Conservation (phyloP, 1,284 basidiomycete genomes). For the Pseudozyma tsukubaensis region DNA sequence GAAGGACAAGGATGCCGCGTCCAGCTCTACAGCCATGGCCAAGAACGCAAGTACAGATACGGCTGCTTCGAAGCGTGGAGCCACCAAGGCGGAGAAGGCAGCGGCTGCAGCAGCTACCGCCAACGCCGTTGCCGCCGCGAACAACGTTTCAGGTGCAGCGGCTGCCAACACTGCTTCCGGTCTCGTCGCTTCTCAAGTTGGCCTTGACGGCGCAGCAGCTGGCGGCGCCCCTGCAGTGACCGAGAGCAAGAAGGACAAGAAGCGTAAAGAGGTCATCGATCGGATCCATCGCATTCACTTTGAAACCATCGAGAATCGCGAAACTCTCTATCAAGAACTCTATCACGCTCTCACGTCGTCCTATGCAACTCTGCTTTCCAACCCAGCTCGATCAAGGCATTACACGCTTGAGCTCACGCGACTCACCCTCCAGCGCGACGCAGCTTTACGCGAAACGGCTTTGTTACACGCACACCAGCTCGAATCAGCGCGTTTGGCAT, state of each 20-base stretch:
- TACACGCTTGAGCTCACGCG: conserved; percentile 61
- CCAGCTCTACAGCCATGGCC: conserved; percentile 31
- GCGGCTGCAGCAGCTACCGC: conserved; percentile 30
- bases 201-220: conserved; percentile 7
- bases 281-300: conserved; percentile 65
- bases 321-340: conserved; percentile 62
- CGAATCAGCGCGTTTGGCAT: conserved; percentile 56
- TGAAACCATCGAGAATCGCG: conserved; percentile 65
- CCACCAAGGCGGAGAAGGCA: conserved; percentile 39
- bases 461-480: conserved; percentile 63
- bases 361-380: conserved; percentile 60
- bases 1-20: conserved; percentile 42
- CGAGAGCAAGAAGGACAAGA: conserved; percentile 59
- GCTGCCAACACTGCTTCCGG: conserved; percentile 15
- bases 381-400: conserved; percentile 56
- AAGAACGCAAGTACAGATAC: conserved; percentile 47
- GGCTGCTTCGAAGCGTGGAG: conserved; percentile 28
- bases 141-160: not conserved
- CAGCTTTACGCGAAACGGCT: conserved; percentile 55
- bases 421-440: conserved; percentile 58
- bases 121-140: conserved; percentile 5
- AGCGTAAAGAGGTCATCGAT: conserved; percentile 66
- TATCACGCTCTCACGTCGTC: conserved; percentile 57
- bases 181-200: conserved; percentile 17
- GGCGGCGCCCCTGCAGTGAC: conserved; percentile 16